Conservation (phyloP, 257 asterid species). For the Prunella vulgaris region DNA sequence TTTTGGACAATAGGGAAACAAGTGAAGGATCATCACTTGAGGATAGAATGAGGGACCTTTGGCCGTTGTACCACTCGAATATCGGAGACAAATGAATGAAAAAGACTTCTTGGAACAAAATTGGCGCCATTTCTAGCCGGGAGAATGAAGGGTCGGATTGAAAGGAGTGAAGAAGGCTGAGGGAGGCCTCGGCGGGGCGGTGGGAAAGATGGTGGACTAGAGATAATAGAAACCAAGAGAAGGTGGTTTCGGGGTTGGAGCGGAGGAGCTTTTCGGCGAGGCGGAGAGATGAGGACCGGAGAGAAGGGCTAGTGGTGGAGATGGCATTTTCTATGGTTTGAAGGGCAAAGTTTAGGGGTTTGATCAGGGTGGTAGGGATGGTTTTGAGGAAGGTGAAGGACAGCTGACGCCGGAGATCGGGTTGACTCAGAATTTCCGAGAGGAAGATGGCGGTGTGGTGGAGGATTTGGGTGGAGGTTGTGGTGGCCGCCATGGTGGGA, state of each 20-base stretch:
- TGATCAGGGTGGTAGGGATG: slow-evolving; percentile 27
- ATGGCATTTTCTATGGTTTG: slow-evolving; percentile 56
- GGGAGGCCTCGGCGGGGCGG: slow-evolving; percentile 42
- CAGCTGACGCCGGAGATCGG: slow-evolving; percentile 46
- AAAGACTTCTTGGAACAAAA: slow-evolving; percentile 57
- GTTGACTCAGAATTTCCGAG: slow-evolving; percentile 36
- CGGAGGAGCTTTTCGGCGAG: slow-evolving; percentile 51
- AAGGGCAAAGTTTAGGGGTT: slow-evolving; percentile 42
- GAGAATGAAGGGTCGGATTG: slow-evolving; percentile 39
- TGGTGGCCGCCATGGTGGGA: slow-evolving; percentile 41
- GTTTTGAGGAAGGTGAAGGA: slow-evolving; percentile 38
- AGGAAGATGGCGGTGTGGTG: slow-evolving; percentile 48
- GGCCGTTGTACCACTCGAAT: slow-evolving; percentile 48
- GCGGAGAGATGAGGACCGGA: slow-evolving; percentile 57
- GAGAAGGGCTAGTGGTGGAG: slow-evolving; percentile 40
- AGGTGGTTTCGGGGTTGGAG: slow-evolving; percentile 32
- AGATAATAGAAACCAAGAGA: slow-evolving; percentile 51
- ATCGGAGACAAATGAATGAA: slow-evolving; percentile 45
- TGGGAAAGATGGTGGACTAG: slow-evolving; percentile 35
- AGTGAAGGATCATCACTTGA: slow-evolving; percentile 34
- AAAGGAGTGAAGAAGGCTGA: slow-evolving; percentile 43
- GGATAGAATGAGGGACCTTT: slow-evolving; percentile 33
- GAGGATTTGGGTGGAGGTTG: slow-evolving; percentile 40
- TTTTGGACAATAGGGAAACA: slow-evolving; percentile 40
- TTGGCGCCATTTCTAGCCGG: slow-evolving; percentile 55